Evolutionary conservation across 768 basidiomycete species (phyloP).

Genomic region (Flagelloscypha sp.): DNA sequence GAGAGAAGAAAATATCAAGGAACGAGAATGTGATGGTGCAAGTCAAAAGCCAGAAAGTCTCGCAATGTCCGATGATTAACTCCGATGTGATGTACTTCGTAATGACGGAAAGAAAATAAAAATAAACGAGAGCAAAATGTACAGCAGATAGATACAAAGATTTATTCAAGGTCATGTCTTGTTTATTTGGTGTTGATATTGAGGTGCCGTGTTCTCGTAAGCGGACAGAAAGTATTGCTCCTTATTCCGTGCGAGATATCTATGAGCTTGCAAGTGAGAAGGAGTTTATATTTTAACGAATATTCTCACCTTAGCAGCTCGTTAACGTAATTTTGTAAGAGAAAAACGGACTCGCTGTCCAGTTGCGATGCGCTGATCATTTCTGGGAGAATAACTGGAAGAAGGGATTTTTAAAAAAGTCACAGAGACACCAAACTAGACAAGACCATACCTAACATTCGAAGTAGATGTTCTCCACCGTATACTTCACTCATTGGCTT

Average conservation of each 20-base stretch:
- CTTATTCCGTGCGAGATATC: slow-evolving; percentile 74
- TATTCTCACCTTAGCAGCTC: slow-evolving; percentile 69
- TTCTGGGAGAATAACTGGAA: slow-evolving; percentile 78
- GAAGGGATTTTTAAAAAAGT: slow-evolving; percentile 8
- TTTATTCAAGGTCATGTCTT: no score
- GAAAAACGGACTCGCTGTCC: slow-evolving; percentile 75
- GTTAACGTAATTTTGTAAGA: slow-evolving; percentile 84
- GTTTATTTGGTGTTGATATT: no score
- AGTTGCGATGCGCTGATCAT: slow-evolving; percentile 88
- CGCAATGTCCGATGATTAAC: no score
- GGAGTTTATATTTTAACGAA: no score
- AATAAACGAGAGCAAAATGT: no score
- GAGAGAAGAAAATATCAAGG: no score
- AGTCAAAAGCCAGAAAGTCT: no score
- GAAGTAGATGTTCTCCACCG: slow-evolving; percentile 87
- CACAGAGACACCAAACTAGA: not conserved
- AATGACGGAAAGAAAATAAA: no score
- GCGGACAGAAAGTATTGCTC: slow-evolving; percentile 65
- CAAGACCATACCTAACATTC: slow-evolving; percentile 72
- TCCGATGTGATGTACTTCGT: no score
- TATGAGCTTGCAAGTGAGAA: slow-evolving; percentile 27
- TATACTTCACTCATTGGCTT: slow-evolving; percentile 87
- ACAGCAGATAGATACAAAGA: no score
- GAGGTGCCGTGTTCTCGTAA: slow-evolving; percentile 68
- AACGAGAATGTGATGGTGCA: no score